Percentiles rank a stretch among this genome's conserved stretches.
These are phyloP conservation scores for Zygnema cylindricum DNA, from an alignment of 139 green algal genomes.

Conservation along the genomic window DNA sequence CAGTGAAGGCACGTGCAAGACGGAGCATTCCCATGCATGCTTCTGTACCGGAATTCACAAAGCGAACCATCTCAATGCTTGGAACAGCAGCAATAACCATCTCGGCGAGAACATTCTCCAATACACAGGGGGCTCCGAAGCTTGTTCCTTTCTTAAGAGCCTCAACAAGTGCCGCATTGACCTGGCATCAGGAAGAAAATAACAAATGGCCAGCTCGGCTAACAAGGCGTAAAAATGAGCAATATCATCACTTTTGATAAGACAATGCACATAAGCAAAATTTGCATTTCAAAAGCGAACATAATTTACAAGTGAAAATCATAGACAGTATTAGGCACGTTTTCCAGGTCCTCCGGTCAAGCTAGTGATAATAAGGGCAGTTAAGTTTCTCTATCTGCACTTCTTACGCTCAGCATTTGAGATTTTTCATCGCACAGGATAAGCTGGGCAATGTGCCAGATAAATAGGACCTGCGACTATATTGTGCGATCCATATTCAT, in stretches of 20 bases:
- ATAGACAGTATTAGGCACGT: no score
- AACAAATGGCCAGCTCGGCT: no score
- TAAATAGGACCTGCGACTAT: no score
- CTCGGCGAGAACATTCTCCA: conserved; percentile 97
- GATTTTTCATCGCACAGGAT: no score
- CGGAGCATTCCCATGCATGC: conserved; percentile 97
- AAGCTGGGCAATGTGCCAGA: no score
- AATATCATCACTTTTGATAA: conserved; percentile 63
- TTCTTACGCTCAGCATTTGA: no score
- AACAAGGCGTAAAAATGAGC: not conserved
- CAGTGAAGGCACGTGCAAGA: conserved; percentile 97
- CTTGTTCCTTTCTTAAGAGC: conserved; percentile 96
- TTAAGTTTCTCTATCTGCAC: no score
- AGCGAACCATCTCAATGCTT: conserved; percentile 98
- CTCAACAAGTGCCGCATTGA: conserved; percentile 86
- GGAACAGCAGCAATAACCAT: conserved; percentile 97
- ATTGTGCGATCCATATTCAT: no score
- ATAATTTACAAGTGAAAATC: conserved; percentile 6
- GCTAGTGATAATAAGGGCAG: no score
- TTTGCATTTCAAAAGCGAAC: not conserved
- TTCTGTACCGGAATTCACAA: conserved; percentile 96
- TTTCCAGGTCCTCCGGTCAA: no score
- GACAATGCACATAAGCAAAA: not conserved
- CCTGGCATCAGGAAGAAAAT: conserved; percentile 66
- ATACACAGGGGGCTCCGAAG: conserved; percentile 94